These are phyloP conservation scores for Clohesyomyces aquaticus DNA, from an alignment of 495 filamentous ascomycete genomes.

Conservation along the genomic window DNA sequence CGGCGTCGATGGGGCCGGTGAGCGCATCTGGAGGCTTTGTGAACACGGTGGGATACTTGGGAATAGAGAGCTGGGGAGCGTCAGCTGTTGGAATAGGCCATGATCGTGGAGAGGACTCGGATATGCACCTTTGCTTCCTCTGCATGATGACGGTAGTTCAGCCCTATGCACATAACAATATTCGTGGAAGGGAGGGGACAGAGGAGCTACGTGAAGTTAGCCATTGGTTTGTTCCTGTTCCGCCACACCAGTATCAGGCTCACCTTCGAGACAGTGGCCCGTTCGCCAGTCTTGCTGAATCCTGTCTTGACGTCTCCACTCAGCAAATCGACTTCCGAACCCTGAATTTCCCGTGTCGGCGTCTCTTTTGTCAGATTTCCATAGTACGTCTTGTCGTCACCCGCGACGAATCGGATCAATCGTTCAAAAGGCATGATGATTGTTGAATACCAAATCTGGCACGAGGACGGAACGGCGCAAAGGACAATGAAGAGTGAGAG, in stretches of 20 bases:
- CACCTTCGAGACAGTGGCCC: conserved; percentile 42
- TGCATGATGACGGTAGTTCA: conserved; percentile 53
- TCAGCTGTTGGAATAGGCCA: not conserved
- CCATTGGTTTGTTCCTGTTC: not conserved
- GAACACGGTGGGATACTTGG: conserved; percentile 50
- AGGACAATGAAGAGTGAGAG: not conserved
- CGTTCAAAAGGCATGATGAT: conserved; percentile 25
- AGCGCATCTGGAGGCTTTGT: conserved; percentile 50
- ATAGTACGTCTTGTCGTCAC: conserved; percentile 32
- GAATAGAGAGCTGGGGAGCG: conserved; percentile 43
- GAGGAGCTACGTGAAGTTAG: conserved; percentile 28
- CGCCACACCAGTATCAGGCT: not conserved
- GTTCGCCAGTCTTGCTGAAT: conserved; percentile 32
- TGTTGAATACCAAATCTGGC: not conserved
- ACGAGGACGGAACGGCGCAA: not conserved
- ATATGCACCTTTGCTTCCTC: conserved; percentile 47
- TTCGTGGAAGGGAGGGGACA: conserved; percentile 25
- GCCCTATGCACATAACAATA: conserved; percentile 50
- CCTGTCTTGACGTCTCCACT: conserved; percentile 24
- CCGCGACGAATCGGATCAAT: conserved; percentile 30
- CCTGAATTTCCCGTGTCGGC: conserved; percentile 30
- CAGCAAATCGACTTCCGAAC: conserved; percentile 25
- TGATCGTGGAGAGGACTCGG: not conserved
- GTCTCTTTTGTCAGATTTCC: conserved; percentile 28
- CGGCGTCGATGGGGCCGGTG: conserved; percentile 45